Percentiles rank a stretch among this genome's conserved stretches.
These are phyloP conservation scores for Trichoderma semiorbis DNA, from an alignment of 2,329 filamentous ascomycete genomes.

Conservation along the genomic window DNA sequence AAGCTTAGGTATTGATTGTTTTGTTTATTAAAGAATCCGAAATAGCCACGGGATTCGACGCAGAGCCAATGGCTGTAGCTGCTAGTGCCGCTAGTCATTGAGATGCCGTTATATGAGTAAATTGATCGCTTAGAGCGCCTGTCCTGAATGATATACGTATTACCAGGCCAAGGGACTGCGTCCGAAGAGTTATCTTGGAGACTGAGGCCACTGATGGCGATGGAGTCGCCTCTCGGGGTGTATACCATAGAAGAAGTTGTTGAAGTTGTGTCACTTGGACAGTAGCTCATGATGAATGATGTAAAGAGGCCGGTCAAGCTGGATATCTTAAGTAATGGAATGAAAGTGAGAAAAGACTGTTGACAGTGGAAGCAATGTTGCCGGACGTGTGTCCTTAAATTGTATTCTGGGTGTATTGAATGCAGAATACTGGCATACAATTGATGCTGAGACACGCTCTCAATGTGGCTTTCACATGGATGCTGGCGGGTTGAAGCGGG, in stretches of 20 bases:
- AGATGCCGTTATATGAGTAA: too few species aligned
- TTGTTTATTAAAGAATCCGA: too few species aligned
- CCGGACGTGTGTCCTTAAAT: neutral
- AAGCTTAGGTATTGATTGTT: too few species aligned
- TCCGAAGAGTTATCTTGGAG: neutral
- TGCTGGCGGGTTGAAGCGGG: neutral
- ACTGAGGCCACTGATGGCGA: neutral
- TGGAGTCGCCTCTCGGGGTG: neutral
- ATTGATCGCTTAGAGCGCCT: neutral
- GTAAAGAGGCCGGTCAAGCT: neutral
- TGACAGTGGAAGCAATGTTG: neutral
- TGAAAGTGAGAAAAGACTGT: neutral
- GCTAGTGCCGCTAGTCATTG: too few species aligned
- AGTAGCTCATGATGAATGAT: neutral
- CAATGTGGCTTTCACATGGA: neutral
- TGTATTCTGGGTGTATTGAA: neutral
- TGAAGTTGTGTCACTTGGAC: neutral
- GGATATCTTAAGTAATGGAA: neutral
- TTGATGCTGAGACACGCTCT: neutral
- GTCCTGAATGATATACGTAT: neutral
- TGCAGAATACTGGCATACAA: fast-evolving
- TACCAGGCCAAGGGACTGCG: neutral
- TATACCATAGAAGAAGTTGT: neutral
- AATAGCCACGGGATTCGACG: too few species aligned
- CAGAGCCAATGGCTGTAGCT: neutral